Percentiles rank a stretch among this genome's conserved stretches.
phyloP scores from a whole-genome alignment of 2,329 filamentous ascomycete species.

The Talaromyces piceae region DNA sequence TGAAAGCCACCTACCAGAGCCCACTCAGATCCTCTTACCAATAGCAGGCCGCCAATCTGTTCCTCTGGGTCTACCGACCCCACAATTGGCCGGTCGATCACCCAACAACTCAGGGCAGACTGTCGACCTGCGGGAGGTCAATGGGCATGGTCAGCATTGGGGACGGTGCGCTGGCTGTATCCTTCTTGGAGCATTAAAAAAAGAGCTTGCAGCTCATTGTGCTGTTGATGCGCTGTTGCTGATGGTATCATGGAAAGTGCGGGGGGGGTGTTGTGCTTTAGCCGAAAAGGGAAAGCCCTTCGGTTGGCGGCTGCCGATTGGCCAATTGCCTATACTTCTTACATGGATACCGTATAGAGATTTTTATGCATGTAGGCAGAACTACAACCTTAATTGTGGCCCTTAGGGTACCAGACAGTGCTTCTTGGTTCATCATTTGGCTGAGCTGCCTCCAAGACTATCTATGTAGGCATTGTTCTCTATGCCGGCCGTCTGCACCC shows the following conservation, averaged over 20 bases:
- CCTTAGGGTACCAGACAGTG: no score
- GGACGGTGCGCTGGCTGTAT: not conserved
- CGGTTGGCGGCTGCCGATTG: not conserved
- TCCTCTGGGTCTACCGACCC: not conserved
- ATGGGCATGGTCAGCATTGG: not conserved
- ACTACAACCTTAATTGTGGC: no score
- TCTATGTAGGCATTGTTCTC: no score
- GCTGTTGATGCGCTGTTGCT: not conserved
- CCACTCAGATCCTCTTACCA: not conserved
- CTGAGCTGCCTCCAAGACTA: no score
- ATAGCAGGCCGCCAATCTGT: not conserved
- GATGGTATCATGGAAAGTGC: not conserved
- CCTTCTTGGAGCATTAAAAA: not conserved
- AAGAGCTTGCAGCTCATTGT: not conserved
- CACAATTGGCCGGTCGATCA: not conserved
- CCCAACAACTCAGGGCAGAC: not conserved
- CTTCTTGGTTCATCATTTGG: no score
- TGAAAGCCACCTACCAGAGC: not conserved
- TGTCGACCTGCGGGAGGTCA: no score
- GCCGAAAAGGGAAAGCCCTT: not conserved
- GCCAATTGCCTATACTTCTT: not conserved
- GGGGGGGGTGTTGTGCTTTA: not conserved
- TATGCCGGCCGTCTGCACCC: no score
- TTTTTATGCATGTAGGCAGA: no score
- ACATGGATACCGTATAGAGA: not conserved